Conservation (phyloP, 2,329 filamentous ascomycete species). For the Nectriaceae sp. region DNA sequence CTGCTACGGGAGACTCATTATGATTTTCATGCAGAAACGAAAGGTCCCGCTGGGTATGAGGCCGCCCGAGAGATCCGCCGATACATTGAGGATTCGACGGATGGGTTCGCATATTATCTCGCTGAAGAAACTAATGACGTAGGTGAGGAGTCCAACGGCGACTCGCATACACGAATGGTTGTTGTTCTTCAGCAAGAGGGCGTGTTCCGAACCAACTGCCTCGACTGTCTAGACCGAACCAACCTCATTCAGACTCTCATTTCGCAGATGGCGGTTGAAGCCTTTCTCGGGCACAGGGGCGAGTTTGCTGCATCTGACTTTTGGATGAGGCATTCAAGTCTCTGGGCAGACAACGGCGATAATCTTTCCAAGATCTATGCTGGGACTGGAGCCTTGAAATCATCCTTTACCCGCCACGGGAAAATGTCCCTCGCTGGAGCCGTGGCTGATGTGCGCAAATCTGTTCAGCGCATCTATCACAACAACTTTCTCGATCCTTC, state of each 20-base stretch:
- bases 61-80: slow-evolving; percentile 82
- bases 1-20: slow-evolving; percentile 83
- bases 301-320: slow-evolving; percentile 76
- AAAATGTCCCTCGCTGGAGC: slow-evolving; percentile 96
- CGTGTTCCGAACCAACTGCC: slow-evolving; percentile 93
- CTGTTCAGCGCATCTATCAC: slow-evolving; percentile 89
- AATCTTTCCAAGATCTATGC: slow-evolving; percentile 93
- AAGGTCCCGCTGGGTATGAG: slow-evolving; percentile 83
- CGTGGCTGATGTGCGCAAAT: slow-evolving; percentile 93
- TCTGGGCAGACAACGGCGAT: slow-evolving; percentile 98
- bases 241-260: slow-evolving; percentile 96
- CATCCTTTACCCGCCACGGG: slow-evolving; percentile 88
- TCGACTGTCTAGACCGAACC: slow-evolving; percentile 94
- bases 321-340: slow-evolving; percentile 86
- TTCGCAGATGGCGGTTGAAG: slow-evolving; percentile 87
- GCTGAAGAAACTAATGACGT: slow-evolving; percentile 69
- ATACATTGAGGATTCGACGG: slow-evolving; percentile 76
- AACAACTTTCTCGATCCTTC: slow-evolving; percentile 97
- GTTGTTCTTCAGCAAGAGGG: slow-evolving; percentile 89
- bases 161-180: slow-evolving; percentile 49
- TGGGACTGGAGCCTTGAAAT: slow-evolving; percentile 92
- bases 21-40: slow-evolving; percentile 95
- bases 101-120: slow-evolving; percentile 91
- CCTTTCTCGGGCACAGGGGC: slow-evolving; percentile 74
- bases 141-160: slow-evolving; percentile 41